A percentile compares a stretch with the other conserved stretches of the same genome.
Conservation (phyloP, 768 basidiomycete genomes). For the Mrakia blollopis region DNA sequence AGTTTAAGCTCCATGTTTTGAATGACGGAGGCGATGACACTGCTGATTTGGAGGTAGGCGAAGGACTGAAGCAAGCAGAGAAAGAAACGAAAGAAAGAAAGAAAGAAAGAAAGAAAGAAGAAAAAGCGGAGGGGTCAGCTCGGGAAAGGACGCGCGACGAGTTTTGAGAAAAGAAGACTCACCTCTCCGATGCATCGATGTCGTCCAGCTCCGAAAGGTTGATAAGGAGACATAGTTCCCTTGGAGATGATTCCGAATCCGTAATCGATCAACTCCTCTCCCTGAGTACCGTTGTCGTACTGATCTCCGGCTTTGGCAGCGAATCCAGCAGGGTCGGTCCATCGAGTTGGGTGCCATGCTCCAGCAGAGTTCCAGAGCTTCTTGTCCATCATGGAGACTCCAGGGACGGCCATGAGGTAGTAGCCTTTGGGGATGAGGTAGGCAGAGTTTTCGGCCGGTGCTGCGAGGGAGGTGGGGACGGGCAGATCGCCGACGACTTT, state of each 20-base stretch:
- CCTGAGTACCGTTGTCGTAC: slow-evolving; percentile 56
- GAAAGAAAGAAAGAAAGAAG: no score
- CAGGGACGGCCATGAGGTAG: slow-evolving; percentile 82
- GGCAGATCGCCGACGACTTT: slow-evolving; percentile 79
- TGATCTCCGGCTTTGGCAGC: slow-evolving; percentile 70
- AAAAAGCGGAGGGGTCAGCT: no score
- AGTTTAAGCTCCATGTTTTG: slow-evolving; percentile 70
- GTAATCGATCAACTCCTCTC: slow-evolving; percentile 65
- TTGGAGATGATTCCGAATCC: slow-evolving; percentile 76
- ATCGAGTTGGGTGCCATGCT: slow-evolving; percentile 73
- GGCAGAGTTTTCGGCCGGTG: slow-evolving; percentile 60
- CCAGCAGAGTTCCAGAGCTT: slow-evolving; percentile 66
- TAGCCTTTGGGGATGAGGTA: slow-evolving; percentile 84
- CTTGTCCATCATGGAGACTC: slow-evolving; percentile 81
- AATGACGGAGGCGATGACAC: slow-evolving; percentile 71
- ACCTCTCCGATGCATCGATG: slow-evolving; percentile 94
- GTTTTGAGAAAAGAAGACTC: no score
- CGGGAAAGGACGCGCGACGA: neutral
- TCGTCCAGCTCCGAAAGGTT: slow-evolving; percentile 94
- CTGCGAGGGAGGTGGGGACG: slow-evolving; percentile 71
- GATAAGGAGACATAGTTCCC: slow-evolving; percentile 91
- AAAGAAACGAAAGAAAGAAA: slow-evolving; percentile 18
- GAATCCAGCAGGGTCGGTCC: slow-evolving; percentile 77
- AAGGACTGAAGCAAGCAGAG: slow-evolving; percentile 54
- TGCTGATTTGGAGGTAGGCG: slow-evolving; percentile 87